Percentiles rank a stretch among this genome's conserved stretches.
Conservation (phyloP, 768 basidiomycete species). For the Xerocomus potaroensis region DNA sequence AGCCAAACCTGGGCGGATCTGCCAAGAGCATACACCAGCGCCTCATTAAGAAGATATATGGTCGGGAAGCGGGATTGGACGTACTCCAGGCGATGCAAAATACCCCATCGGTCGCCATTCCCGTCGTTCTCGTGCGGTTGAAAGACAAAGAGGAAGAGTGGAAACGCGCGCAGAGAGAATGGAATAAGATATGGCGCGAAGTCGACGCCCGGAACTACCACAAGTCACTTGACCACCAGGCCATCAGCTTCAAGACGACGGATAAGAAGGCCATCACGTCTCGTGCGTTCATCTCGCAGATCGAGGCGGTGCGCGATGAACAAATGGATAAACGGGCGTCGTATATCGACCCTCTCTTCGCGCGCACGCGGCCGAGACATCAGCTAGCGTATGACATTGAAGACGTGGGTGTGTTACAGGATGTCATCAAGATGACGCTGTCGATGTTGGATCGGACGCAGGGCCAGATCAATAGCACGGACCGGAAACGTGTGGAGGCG, state of each 20-base stretch:
- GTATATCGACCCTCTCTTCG: constrained; percentile 45
- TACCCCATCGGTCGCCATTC: constrained; percentile 81
- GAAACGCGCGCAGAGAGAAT: constrained; percentile 95
- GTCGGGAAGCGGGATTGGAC: constrained; percentile 75
- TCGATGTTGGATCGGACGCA: constrained; percentile 89
- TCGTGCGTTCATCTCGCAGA: constrained; percentile 77
- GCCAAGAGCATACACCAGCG: constrained; percentile 87
- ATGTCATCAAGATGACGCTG: constrained; percentile 82
- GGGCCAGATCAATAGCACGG: constrained; percentile 62
- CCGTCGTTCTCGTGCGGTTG: constrained; percentile 81
- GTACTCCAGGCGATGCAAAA: constrained; percentile 90
- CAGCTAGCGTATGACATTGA: constrained; percentile 79
- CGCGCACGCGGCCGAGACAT: constrained; percentile 62
- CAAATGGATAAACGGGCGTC: constrained; percentile 73
- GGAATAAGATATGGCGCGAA: constrained; percentile 99
- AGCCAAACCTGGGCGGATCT: constrained; percentile 82
- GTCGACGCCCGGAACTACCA: constrained; percentile 92
- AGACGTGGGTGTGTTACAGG: constrained; percentile 76
- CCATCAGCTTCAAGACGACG: constrained; percentile 79
- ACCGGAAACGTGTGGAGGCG: constrained; percentile 78
- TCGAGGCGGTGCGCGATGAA: constrained; percentile 80
- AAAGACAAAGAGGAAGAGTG: constrained; percentile 99
- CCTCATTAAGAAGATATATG: constrained; percentile 96
- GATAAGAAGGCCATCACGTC: constrained; percentile 83
- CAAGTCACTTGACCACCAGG: constrained; percentile 92